These are phyloP conservation scores for Quercus robur DNA, from an alignment of 306 rosid species.

Conservation along the genomic window DNA sequence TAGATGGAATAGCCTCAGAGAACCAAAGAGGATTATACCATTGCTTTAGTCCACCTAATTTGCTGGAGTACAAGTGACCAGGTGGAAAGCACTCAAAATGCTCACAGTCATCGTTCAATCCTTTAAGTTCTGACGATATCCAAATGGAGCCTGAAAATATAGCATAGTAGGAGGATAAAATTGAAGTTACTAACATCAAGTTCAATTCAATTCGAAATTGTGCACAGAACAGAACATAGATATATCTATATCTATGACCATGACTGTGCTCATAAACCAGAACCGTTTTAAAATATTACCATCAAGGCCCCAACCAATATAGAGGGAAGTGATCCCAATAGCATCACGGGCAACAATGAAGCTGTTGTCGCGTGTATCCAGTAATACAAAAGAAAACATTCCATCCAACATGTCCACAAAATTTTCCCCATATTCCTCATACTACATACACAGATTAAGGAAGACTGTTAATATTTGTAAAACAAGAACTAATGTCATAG, in stretches of 20 bases:
- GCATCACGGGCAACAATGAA: conserved; percentile 97
- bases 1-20: conserved; percentile 77
- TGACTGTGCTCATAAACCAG: neutral
- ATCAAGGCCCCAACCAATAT: conserved; percentile 96
- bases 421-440: conserved; percentile 83
- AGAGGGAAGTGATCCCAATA: conserved; percentile 86
- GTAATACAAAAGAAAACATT: conserved; percentile 81
- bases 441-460: conserved; percentile 33
- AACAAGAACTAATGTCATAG: too few relatives aligned
- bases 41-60: conserved; percentile 56
- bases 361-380: conserved; percentile 92
- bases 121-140: conserved; percentile 88
- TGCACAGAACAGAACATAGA: neutral
- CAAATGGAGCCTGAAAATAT: conserved; percentile 73
- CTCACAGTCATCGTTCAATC: conserved; percentile 84
- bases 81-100: conserved; percentile 88
- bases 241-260: too few relatives aligned
- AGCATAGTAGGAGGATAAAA: neutral
- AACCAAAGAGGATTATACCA: conserved; percentile 97
- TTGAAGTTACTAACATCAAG: neutral
- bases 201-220: neutral
- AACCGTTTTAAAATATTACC: conserved; percentile 36
- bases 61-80: conserved; percentile 94
- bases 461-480: neutral
- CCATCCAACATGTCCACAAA: conserved; percentile 93